Conservation (phyloP, 1,284 basidiomycete species). For the Cutaneotrichosporon arboriforme region DNA sequence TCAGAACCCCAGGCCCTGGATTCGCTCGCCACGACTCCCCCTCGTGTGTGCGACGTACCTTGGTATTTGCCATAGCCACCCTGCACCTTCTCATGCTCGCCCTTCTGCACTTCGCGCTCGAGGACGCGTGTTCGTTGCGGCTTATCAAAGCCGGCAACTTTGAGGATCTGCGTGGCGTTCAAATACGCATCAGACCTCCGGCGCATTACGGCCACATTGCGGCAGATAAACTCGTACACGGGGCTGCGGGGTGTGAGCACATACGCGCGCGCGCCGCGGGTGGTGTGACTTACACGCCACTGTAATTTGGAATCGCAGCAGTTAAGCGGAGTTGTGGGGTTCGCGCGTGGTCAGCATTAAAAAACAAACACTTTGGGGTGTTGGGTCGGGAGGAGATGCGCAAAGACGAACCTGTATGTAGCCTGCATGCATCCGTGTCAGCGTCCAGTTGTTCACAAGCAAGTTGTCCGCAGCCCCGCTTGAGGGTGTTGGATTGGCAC, state of each 20-base stretch:
- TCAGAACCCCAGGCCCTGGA: not conserved
- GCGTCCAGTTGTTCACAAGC: not conserved
- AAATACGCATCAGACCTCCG: conserved; percentile 92
- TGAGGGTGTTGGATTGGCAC: conserved; percentile 2
- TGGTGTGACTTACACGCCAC: conserved; percentile 45
- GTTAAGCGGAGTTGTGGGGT: not conserved
- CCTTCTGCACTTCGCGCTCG: conserved; percentile 97
- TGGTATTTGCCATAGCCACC: conserved; percentile 99
- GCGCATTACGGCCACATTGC: conserved; percentile 95
- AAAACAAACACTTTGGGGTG: not conserved
- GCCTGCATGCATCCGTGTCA: conserved; percentile 20
- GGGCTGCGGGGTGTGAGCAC: conserved; percentile 31
- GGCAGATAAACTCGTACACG: conserved; percentile 65
- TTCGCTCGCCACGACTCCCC: not conserved
- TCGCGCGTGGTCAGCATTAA: conserved; percentile 5
- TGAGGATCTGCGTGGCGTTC: conserved; percentile 98
- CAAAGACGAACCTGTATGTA: conserved; percentile 25
- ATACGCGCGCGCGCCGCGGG: not conserved
- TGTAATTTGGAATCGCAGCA: conserved; percentile 15
- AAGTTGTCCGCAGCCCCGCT: no score
- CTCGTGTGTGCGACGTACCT: conserved; percentile 59
- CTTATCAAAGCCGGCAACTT: conserved; percentile 99
- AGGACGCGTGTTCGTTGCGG: conserved; percentile 95
- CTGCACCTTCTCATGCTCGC: conserved; percentile 98
- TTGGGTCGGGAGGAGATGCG: not conserved